These are phyloP conservation scores for Pholiota molesta DNA, from an alignment of 768 basidiomycete species.

Conservation along the genomic window DNA sequence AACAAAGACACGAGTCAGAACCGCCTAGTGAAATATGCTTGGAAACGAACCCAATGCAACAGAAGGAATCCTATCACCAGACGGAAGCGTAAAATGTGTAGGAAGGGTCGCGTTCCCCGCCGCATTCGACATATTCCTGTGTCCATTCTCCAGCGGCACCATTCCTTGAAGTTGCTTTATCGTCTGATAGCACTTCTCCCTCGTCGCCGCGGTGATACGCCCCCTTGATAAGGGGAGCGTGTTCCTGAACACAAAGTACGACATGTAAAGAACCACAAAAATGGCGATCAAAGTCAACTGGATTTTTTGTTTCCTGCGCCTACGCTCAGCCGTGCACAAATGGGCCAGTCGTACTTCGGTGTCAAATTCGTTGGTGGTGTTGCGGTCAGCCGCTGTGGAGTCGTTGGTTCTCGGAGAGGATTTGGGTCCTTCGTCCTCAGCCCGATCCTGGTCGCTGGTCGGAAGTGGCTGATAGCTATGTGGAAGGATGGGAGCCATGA, in stretches of 20 bases:
- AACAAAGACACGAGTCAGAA: background rate
- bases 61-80: conserved; percentile 69
- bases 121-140: conserved; percentile 6
- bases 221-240: background rate
- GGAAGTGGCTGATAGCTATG: background rate
- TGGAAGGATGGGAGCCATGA: background rate
- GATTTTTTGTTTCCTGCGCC: background rate
- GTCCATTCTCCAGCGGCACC: conserved; percentile 3
- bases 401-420: too few relatives aligned
- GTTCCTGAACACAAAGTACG: conserved; percentile 10
- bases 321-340: background rate
- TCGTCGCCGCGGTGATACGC: background rate
- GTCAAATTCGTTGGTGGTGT: background rate
- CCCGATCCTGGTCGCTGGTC: background rate
- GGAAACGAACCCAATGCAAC: conserved; percentile 41
- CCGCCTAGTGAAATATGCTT: too few relatives aligned
- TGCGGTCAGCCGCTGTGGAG: background rate
- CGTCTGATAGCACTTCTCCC: conserved; percentile 3
- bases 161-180: background rate
- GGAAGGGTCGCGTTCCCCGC: conserved; percentile 33
- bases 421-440: background rate
- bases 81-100: conserved; percentile 59
- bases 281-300: conserved; percentile 11
- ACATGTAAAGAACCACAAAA: conserved; percentile 21
- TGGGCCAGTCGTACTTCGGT: background rate